Conservation (phyloP, 257 asterid genomes). For the Linaria vulgaris region DNA sequence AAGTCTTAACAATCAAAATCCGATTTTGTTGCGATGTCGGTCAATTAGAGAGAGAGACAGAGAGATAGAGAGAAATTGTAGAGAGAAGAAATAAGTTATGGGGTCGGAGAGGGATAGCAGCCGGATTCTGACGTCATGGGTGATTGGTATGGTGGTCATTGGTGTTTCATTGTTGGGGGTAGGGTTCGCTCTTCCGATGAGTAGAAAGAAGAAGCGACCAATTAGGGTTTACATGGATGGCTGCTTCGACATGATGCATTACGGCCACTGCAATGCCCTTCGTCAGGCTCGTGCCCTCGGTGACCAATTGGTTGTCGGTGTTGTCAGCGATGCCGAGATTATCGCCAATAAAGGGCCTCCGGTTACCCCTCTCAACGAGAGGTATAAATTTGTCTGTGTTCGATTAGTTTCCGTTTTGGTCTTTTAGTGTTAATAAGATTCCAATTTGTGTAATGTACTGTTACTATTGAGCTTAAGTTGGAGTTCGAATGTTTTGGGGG, state of each 20-base stretch:
- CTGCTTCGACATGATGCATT: conserved; percentile 98
- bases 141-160: conserved; percentile 65
- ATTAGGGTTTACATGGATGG: conserved; percentile 98
- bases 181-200: conserved; percentile 45
- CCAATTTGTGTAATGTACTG: too few relatives aligned
- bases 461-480: too few relatives aligned
- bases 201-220: conserved; percentile 61
- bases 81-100: conserved; percentile 43
- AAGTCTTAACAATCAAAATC: too few relatives aligned
- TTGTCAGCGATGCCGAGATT: conserved; percentile 91
- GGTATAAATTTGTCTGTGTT: conserved; percentile 36
- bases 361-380: conserved; percentile 85
- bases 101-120: conserved; percentile 44
- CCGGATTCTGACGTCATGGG: conserved; percentile 54
- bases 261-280: conserved; percentile 97
- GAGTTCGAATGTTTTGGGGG: too few relatives aligned
- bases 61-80: too few relatives aligned
- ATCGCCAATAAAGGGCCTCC: conserved; percentile 92
- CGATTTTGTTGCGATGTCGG: too few relatives aligned
- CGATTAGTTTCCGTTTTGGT: too few relatives aligned
- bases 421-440: neutral
- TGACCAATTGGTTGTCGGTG: conserved; percentile 93
- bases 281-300: conserved; percentile 98
- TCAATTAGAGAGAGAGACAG: neutral
- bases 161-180: conserved; percentile 69